phyloP scores from a whole-genome alignment of 306 rosid genomes.

The Vachellia collinsii region DNA sequence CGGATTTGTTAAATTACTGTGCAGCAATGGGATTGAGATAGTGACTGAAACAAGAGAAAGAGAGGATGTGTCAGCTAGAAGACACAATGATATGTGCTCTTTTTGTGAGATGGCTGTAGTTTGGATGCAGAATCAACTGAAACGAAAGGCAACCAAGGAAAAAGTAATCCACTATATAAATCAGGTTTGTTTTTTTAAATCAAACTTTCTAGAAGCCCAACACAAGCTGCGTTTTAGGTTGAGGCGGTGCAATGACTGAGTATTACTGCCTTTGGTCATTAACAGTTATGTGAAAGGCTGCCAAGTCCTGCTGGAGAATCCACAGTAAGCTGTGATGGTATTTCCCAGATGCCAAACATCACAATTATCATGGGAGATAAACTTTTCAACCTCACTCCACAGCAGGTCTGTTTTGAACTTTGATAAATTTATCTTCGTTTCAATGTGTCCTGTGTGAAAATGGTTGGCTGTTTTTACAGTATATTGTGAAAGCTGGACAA shows the following conservation, averaged over 20 bases:
- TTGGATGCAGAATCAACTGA: slow-evolving; percentile 82
- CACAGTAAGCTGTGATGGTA: slow-evolving; percentile 53
- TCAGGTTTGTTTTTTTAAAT: slow-evolving; percentile 51
- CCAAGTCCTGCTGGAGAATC: slow-evolving; percentile 87
- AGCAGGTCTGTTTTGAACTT: slow-evolving; percentile 44
- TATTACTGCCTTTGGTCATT: slow-evolving; percentile 14
- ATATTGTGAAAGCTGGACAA: slow-evolving; percentile 67
- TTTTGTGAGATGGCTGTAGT: slow-evolving; percentile 77
- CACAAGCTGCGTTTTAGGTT: neutral
- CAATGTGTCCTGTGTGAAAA: neutral
- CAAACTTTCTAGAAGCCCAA: slow-evolving; percentile 22
- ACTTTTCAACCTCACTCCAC: slow-evolving; percentile 68
- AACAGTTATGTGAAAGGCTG: slow-evolving; percentile 74
- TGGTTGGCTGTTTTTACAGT: slow-evolving; percentile 50
- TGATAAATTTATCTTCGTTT: neutral
- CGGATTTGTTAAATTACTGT: slow-evolving; percentile 26
- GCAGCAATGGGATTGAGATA: slow-evolving; percentile 65
- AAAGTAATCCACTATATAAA: slow-evolving; percentile 62
- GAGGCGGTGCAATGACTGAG: slow-evolving; percentile 6
- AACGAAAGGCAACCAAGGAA: slow-evolving; percentile 63
- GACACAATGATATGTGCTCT: slow-evolving; percentile 56
- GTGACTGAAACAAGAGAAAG: slow-evolving; percentile 59
- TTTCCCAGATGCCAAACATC: slow-evolving; percentile 69
- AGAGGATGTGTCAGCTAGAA: slow-evolving; percentile 38
- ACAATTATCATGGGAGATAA: slow-evolving; percentile 67